Evolutionary conservation across 768 basidiomycete species (phyloP).

Genomic region (Termitomyces sp.): DNA sequence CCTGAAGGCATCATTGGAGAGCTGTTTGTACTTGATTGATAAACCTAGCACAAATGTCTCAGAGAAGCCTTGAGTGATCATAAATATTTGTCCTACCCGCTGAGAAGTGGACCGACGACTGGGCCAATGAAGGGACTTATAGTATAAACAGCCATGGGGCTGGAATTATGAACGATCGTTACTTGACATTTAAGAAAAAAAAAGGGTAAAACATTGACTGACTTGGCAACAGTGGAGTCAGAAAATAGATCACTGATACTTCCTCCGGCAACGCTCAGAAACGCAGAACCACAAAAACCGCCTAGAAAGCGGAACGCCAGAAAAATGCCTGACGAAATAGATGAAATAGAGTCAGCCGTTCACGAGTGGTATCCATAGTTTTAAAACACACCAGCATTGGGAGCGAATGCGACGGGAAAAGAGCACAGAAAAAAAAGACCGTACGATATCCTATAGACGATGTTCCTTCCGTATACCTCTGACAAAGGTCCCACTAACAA

Average conservation of each 20-base stretch:
- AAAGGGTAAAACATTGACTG: slow-evolving; percentile 15
- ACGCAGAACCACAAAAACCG: slow-evolving; percentile 50
- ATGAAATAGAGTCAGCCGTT: not conserved
- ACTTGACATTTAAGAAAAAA: too few species aligned
- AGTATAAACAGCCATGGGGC: slow-evolving; percentile 52
- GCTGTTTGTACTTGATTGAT: slow-evolving; percentile 50
- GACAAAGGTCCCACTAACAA: slow-evolving; percentile 47
- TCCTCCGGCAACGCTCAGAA: slow-evolving; percentile 53
- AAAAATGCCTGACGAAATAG: slow-evolving; percentile 40
- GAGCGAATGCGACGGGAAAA: slow-evolving; percentile 71
- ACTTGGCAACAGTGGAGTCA: slow-evolving; percentile 56
- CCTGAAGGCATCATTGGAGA: not conserved
- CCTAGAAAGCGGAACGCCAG: slow-evolving; percentile 53
- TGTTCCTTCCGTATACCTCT: slow-evolving; percentile 60
- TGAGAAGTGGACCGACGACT: slow-evolving; percentile 49
- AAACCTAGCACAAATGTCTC: slow-evolving; percentile 32
- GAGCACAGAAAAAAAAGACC: slow-evolving; percentile 54
- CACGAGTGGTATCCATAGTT: not conserved
- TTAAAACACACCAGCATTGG: slow-evolving; percentile 45
- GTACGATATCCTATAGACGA: slow-evolving; percentile 60
- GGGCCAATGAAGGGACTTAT: slow-evolving; percentile 48
- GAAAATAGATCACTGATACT: slow-evolving; percentile 51
- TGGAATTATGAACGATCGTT: slow-evolving; percentile 2
- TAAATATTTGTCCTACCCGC: slow-evolving; percentile 36
- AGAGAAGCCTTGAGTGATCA: not conserved